phyloP scores from a whole-genome alignment of 495 filamentous ascomycete species.

The Apiosordaria backusii region DNA sequence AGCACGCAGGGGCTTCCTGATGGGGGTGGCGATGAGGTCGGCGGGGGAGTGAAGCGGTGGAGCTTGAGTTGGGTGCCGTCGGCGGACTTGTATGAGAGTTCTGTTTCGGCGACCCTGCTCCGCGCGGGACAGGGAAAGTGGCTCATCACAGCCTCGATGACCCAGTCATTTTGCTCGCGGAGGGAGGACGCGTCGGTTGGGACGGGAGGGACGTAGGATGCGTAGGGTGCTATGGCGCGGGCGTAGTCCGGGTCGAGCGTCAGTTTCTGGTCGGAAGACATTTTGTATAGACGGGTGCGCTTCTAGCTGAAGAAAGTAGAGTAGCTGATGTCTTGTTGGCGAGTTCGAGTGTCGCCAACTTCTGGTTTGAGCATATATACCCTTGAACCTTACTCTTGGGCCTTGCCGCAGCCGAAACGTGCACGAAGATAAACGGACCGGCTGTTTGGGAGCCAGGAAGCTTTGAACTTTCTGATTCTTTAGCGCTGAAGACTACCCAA shows the following conservation, averaged over 20 bases:
- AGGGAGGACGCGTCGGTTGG: constrained; percentile 8
- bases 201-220: constrained; percentile 7
- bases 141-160: not conserved
- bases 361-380: too few relatives aligned
- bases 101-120: constrained; percentile 21
- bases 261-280: not conserved
- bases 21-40: not conserved
- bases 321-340: too few relatives aligned
- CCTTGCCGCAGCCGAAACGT: too few relatives aligned
- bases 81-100: constrained; percentile 16
- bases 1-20: constrained; percentile 27
- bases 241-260: constrained; percentile 21
- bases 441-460: too few relatives aligned
- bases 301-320: too few relatives aligned
- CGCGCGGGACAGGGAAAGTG: constrained; percentile 2
- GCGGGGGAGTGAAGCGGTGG: constrained; percentile 23
- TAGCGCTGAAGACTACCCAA: too few relatives aligned
- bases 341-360: too few relatives aligned
- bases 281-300: too few relatives aligned
- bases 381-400: too few relatives aligned
- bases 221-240: constrained; percentile 1
- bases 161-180: constrained; percentile 6
- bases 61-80: constrained; percentile 25
- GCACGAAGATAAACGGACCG: too few relatives aligned
- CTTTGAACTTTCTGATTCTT: too few relatives aligned